Conservation (phyloP, 805 yeast genomes). For the Priceomyces medius region DNA sequence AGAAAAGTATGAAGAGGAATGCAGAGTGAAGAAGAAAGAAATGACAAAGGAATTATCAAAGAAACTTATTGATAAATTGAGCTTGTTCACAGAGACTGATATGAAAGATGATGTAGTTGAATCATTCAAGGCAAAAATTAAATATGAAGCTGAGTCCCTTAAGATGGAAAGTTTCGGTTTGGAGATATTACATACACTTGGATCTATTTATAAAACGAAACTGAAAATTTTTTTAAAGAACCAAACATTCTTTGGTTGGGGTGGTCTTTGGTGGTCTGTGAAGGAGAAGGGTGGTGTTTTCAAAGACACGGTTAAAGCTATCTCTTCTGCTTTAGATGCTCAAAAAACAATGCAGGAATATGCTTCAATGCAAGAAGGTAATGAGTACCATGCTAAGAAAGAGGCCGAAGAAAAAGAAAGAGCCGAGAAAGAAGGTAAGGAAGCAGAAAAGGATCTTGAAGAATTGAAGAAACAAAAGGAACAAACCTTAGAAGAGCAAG, state of each 20-base stretch:
- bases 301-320: slow-evolving; percentile 68
- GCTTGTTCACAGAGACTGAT: slow-evolving; percentile 45
- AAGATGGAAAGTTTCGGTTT: slow-evolving; percentile 85
- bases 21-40: slow-evolving; percentile 62
- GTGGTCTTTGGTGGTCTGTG: slow-evolving; percentile 67
- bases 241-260: slow-evolving; percentile 60
- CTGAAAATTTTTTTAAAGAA: slow-evolving; percentile 64
- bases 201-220: slow-evolving; percentile 64
- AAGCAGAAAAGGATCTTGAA: slow-evolving; percentile 6
- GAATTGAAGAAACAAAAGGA: slow-evolving; percentile 18
- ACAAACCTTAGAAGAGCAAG: slow-evolving; percentile 11
- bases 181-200: slow-evolving; percentile 74
- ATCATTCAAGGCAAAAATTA: slow-evolving; percentile 60
- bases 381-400: slow-evolving; percentile 40
- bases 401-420: slow-evolving; percentile 31
- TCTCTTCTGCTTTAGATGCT: slow-evolving; percentile 74
- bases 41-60: slow-evolving; percentile 60
- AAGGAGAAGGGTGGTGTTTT: slow-evolving; percentile 74
- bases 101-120: slow-evolving; percentile 43
- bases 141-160: slow-evolving; percentile 78
- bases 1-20: slow-evolving; percentile 75
- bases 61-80: slow-evolving; percentile 49
- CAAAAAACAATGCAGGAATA: slow-evolving; percentile 75
- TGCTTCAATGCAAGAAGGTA: slow-evolving; percentile 62
- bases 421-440: slow-evolving; percentile 14